phyloP scores from a whole-genome alignment of 306 rosid species.

The cucumber (Cucumis sativus) region Cucumber_9930_V3 NC_026658.2:14375001-14375500 shows the following conservation, averaged over 20 bases:
- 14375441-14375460: conserved; percentile 1
- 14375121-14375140: background rate
- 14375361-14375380: background rate
- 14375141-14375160: background rate
- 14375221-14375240: background rate
- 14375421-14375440: conserved; percentile 1
- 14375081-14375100: background rate
- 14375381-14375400: background rate
- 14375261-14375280: background rate
- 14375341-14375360: background rate
- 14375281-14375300: background rate
- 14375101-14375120: background rate
- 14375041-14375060: background rate
- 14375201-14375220: background rate
- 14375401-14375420: background rate
- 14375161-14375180: background rate
- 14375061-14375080: background rate
- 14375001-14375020: too few species aligned
- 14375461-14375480: conserved; percentile 47
- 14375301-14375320: background rate
- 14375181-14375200: background rate
- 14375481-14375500: conserved; percentile 56
- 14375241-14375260: background rate
- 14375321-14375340: background rate
- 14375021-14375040: background rate